Evolutionary conservation across 148 eudicot species (phyloP).

Genomic region (Rhododendron williamsianum): DNA sequence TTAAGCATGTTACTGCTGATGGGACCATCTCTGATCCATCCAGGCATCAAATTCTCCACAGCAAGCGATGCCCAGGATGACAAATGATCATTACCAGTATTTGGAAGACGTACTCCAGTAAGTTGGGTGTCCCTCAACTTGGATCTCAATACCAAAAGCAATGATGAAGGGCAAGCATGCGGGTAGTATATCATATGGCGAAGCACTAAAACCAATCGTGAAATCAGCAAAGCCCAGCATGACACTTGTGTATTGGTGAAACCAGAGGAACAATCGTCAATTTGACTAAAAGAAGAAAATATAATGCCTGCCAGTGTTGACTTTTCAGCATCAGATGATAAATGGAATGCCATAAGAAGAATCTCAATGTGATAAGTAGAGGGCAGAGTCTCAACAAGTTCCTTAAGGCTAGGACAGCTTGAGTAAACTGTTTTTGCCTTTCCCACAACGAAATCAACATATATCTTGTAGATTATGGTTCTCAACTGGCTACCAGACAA

Average conservation of each 20-base stretch:
- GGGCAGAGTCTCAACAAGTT: slow-evolving; percentile 63
- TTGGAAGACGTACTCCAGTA: slow-evolving; percentile 29
- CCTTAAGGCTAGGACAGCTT: slow-evolving; percentile 38
- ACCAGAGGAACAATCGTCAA: slow-evolving; percentile 36
- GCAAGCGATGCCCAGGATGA: slow-evolving; percentile 61
- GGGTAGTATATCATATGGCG: slow-evolving; percentile 83
- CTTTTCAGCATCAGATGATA: slow-evolving; percentile 85
- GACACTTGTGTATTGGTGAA: slow-evolving; percentile 52
- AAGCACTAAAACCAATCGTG: slow-evolving; percentile 71
- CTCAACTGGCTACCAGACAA: slow-evolving; percentile 68
- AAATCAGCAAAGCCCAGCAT: slow-evolving; percentile 78
- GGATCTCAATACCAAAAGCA: slow-evolving; percentile 70
- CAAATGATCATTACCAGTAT: slow-evolving; percentile 28
- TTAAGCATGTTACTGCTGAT: slow-evolving; percentile 41
- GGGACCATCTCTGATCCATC: slow-evolving; percentile 36
- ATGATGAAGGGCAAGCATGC: slow-evolving; percentile 64
- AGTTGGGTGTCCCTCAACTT: slow-evolving; percentile 52
- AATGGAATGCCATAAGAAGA: slow-evolving; percentile 81
- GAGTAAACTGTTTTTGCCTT: slow-evolving; percentile 46
- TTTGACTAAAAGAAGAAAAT: slow-evolving; percentile 44
- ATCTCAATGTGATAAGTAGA: slow-evolving; percentile 85
- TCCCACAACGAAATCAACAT: slow-evolving; percentile 53
- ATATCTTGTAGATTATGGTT: slow-evolving; percentile 45
- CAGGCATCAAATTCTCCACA: slow-evolving; percentile 42
- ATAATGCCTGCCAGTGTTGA: slow-evolving; percentile 38